These are phyloP conservation scores for Corniculantispora saksenae DNA, from an alignment of 2,329 filamentous ascomycete species.

Conservation along the genomic window DNA sequence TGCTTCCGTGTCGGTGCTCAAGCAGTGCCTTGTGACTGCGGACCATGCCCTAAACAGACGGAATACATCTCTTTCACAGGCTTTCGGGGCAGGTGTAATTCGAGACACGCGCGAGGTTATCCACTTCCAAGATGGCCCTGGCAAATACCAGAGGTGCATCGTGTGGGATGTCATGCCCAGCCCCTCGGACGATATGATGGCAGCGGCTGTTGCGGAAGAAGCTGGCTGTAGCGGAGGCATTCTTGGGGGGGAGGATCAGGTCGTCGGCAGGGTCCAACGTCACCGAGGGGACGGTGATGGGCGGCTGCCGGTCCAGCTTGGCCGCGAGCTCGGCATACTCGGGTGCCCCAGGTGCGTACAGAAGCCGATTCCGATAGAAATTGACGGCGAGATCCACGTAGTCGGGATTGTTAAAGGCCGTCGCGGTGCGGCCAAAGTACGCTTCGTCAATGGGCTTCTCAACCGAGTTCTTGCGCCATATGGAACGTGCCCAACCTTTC, in stretches of 20 bases:
- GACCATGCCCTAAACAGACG: neutral
- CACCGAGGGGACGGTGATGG: neutral
- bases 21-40: neutral
- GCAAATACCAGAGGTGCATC: neutral
- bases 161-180: neutral
- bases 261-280: neutral
- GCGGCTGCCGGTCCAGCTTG: slow-evolving; percentile 2
- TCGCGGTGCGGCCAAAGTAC: neutral
- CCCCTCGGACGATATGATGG: neutral
- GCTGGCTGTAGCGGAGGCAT: neutral
- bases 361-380: slow-evolving; percentile 18
- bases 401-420: slow-evolving; percentile 15
- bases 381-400: slow-evolving; percentile 17
- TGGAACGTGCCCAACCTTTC: slow-evolving; percentile 1
- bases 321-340: slow-evolving; percentile 13
- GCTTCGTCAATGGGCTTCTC: neutral
- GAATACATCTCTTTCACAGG: neutral
- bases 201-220: neutral
- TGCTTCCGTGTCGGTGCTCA: neutral
- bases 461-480: slow-evolving; percentile 11
- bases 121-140: neutral
- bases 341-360: slow-evolving; percentile 16
- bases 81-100: neutral
- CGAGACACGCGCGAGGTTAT: neutral
- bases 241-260: neutral